Conservation (phyloP, 2,329 filamentous ascomycete species). For the Colletotrichum acutatum region DNA sequence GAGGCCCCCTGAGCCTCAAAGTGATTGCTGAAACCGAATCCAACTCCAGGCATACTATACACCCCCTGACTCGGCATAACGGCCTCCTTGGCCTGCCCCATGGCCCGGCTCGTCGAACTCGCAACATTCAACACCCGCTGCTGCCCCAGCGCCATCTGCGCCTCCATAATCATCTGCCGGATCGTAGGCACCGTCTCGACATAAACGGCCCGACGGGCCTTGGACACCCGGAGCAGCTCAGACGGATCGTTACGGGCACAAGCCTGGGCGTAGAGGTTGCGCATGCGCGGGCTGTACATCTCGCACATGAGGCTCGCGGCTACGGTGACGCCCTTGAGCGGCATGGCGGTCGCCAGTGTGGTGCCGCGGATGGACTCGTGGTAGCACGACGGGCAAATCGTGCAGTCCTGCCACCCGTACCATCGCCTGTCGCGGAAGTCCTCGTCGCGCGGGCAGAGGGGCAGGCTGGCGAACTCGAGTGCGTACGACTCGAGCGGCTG, state of each 20-base stretch:
- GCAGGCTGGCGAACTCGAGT: constrained; percentile 43
- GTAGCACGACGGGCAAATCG: constrained; percentile 51
- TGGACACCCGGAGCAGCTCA: constrained; percentile 41
- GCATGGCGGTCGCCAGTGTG: constrained; percentile 43
- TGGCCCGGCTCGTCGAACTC: constrained; percentile 41
- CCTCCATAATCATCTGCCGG: constrained; percentile 41
- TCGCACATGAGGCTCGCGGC: constrained; percentile 46
- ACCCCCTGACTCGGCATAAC: constrained; percentile 1
- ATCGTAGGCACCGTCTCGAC: constrained; percentile 44
- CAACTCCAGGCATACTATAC: constrained; percentile 29
- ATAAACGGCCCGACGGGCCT: constrained; percentile 45
- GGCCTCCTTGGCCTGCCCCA: constrained; percentile 38
- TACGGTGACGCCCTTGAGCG: constrained; percentile 39
- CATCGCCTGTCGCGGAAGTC: constrained; percentile 39
- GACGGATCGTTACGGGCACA: constrained; percentile 39
- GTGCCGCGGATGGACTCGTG: constrained; percentile 45
- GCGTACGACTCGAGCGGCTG: constrained; percentile 43
- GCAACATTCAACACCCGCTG: constrained; percentile 41
- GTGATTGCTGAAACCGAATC: constrained; percentile 46
- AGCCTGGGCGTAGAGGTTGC: constrained; percentile 45
- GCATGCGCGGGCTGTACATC: constrained; percentile 51
- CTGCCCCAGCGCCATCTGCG: constrained; percentile 40
- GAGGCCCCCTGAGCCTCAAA: constrained; percentile 43
- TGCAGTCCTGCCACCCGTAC: constrained; percentile 51
- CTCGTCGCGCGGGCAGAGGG: constrained; percentile 41